These are phyloP conservation scores for Backusella westeae DNA, from an alignment of 192 early-diverging fungal species.

Conservation along the genomic window DNA sequence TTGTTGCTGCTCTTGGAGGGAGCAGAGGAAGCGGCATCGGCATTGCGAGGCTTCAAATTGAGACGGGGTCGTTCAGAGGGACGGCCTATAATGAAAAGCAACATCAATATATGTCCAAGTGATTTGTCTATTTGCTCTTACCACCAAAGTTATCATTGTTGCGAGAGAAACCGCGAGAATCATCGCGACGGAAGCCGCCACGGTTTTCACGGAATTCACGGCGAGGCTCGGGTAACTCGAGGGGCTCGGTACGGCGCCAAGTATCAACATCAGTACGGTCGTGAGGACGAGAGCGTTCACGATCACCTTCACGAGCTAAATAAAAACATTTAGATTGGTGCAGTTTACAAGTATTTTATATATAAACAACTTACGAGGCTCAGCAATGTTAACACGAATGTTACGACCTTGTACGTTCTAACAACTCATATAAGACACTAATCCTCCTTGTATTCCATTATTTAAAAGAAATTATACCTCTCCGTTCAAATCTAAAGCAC, in stretches of 20 bases:
- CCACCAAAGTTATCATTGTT: slow-evolving; percentile 20
- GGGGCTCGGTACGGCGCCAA: slow-evolving; percentile 50
- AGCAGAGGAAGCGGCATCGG: slow-evolving; percentile 14
- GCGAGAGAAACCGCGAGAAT: slow-evolving; percentile 31
- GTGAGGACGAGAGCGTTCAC: slow-evolving; percentile 39
- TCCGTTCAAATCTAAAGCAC: slow-evolving; percentile 68
- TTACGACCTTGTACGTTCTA: slow-evolving; percentile 64
- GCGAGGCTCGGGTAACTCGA: slow-evolving; percentile 39
- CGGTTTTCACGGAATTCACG: slow-evolving; percentile 38
- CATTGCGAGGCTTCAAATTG: slow-evolving; percentile 50
- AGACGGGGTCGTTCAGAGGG: slow-evolving; percentile 48
- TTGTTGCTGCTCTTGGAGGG: slow-evolving; percentile 28
- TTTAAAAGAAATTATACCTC: slow-evolving; percentile 32
- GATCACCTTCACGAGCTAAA: slow-evolving; percentile 13
- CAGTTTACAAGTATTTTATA: not conserved
- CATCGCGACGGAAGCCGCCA: slow-evolving; percentile 36
- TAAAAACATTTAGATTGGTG: not conserved
- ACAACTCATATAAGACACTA: not conserved
- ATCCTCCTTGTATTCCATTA: not conserved
- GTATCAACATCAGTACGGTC: slow-evolving; percentile 58
- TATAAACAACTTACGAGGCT: slow-evolving; percentile 63
- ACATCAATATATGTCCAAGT: not conserved
- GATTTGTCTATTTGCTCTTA: not conserved
- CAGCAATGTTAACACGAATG: slow-evolving; percentile 87
- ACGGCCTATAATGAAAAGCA: not conserved